Conservation (phyloP, 2,329 filamentous ascomycete species). For the Achaetomium macrosporum region DNA sequence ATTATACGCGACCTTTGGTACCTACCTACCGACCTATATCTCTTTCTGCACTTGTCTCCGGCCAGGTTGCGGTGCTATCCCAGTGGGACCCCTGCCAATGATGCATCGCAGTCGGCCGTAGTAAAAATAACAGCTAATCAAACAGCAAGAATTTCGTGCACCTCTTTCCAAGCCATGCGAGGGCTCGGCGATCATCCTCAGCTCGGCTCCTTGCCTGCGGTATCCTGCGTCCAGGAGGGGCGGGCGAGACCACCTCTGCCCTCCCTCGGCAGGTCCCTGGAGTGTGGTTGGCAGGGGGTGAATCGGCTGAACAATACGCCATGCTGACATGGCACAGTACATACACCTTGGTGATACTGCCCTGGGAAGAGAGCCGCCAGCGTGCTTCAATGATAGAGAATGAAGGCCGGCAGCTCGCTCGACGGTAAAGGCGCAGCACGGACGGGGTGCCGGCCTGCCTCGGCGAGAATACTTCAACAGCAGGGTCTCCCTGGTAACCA, state of each 20-base stretch:
- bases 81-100: not conserved
- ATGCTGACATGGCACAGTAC: conserved; percentile 1
- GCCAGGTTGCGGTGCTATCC: not conserved
- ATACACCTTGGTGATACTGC: too few relatives aligned
- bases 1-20: conserved; percentile 1
- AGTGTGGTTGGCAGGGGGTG: not conserved
- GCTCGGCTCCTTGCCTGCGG: conserved; percentile 3
- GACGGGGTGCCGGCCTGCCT: too few relatives aligned
- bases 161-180: not conserved
- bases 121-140: conserved; percentile 17
- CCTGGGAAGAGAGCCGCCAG: too few relatives aligned
- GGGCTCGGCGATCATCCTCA: not conserved
- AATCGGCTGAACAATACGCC: conserved; percentile 10
- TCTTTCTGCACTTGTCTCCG: too few relatives aligned
- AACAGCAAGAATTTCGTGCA: not conserved
- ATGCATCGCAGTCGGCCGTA: conserved; percentile 1
- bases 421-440: too few relatives aligned
- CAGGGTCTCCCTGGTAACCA: too few relatives aligned
- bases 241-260: not conserved
- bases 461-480: too few relatives aligned
- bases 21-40: too few relatives aligned
- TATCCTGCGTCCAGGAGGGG: not conserved
- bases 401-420: too few relatives aligned
- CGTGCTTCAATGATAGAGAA: too few relatives aligned
- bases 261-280: not conserved